These are phyloP conservation scores for Yarrowia hollandica DNA, from an alignment of 805 yeast genomes.

Conservation along the genomic window DNA sequence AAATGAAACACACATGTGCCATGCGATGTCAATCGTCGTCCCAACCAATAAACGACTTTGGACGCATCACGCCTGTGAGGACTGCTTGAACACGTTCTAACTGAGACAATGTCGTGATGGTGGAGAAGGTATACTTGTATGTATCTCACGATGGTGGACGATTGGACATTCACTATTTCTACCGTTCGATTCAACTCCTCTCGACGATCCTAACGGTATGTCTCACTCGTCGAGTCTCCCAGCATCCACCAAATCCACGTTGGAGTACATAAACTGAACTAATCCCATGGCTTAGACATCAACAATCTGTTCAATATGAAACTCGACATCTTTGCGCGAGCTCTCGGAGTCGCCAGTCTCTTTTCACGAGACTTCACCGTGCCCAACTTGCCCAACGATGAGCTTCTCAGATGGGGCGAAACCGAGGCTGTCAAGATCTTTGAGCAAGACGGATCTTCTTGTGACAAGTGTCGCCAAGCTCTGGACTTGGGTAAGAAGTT, in stretches of 20 bases:
- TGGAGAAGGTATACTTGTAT: no score
- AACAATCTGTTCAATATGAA: not conserved
- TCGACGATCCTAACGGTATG: no score
- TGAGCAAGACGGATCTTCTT: not conserved
- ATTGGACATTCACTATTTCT: no score
- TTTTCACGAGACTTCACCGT: conserved; percentile 1
- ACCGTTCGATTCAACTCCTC: no score
- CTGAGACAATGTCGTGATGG: not conserved
- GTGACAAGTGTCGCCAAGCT: not conserved
- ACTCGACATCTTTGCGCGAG: conserved; percentile 7
- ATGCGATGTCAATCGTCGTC: conserved; percentile 7
- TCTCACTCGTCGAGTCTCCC: no score
- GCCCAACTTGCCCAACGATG: conserved; percentile 5
- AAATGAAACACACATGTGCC: not conserved
- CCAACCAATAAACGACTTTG: conserved; percentile 11
- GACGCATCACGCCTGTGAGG: not conserved
- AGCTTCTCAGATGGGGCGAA: not conserved
- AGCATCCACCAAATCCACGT: no score
- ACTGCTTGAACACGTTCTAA: not conserved
- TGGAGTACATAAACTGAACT: not conserved
- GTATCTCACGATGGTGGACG: no score
- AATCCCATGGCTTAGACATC: not conserved
- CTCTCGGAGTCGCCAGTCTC: not conserved
- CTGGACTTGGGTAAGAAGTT: conserved; percentile 6
- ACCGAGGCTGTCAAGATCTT: not conserved